phyloP scores from a whole-genome alignment of 192 early-diverging fungal species.

The Coemansia pectinata region DNA sequence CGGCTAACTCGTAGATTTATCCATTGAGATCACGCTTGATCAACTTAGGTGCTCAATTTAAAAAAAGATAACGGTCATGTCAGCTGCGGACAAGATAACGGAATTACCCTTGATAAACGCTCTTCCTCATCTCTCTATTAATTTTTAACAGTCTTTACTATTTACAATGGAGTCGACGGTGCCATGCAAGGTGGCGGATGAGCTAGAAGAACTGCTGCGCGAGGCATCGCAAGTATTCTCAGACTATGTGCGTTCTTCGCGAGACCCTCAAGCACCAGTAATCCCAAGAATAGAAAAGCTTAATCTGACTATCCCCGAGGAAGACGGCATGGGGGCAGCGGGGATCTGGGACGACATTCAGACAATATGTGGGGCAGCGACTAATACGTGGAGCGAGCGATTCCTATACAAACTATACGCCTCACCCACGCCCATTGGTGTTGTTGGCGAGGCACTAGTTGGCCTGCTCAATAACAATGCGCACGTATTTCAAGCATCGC shows the following conservation, averaged over 20 bases:
- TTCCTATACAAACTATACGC: conserved; percentile 87
- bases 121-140: neutral
- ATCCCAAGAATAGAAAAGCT: neutral
- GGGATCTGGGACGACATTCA: conserved; percentile 44
- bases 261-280: neutral
- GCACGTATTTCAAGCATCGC: conserved; percentile 76
- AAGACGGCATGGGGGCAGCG: conserved; percentile 5
- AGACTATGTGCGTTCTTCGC: conserved; percentile 20
- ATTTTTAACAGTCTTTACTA: neutral
- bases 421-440: conserved; percentile 71
- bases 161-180: neutral
- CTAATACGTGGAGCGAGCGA: conserved; percentile 63
- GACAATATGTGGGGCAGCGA: conserved; percentile 15
- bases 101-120: neutral
- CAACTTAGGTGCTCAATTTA: neutral
- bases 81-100: neutral
- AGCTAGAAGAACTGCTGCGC: conserved; percentile 22
- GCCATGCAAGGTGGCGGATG: conserved; percentile 7
- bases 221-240: conserved; percentile 23
- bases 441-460: conserved; percentile 68
- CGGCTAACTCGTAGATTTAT: neutral
- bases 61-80: neutral
- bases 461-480: conserved; percentile 74
- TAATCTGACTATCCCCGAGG: conserved; percentile 4
- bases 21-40: neutral